Percentiles rank a stretch among this genome's conserved stretches.
phyloP scores from a whole-genome alignment of 257 asterid species.

The Echites panduratus region DNA sequence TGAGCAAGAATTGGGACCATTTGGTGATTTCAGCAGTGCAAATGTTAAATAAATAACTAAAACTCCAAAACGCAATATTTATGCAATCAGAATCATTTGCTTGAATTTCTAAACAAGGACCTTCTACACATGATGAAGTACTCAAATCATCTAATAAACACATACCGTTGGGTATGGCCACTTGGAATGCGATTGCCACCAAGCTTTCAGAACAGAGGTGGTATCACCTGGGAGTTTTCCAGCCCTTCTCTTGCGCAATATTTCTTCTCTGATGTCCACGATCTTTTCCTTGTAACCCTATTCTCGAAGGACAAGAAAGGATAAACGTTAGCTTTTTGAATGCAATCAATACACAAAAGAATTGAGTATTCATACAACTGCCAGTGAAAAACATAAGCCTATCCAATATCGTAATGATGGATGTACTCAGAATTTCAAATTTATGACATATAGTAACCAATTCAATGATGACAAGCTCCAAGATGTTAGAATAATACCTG shows the following conservation, averaged over 20 bases:
- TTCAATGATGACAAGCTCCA: background rate
- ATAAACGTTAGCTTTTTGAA: background rate
- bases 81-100: background rate
- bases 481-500: slow-evolving; percentile 39
- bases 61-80: background rate
- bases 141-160: background rate
- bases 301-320: background rate
- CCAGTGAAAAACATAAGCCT: background rate
- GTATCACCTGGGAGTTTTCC: slow-evolving; percentile 86
- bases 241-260: slow-evolving; percentile 69
- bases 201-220: slow-evolving; percentile 62
- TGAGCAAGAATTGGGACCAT: background rate
- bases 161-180: slow-evolving; percentile 88
- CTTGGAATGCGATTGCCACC: slow-evolving; percentile 90
- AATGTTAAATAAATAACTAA: background rate
- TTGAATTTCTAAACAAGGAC: background rate
- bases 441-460: background rate
- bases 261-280: slow-evolving; percentile 57
- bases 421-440: background rate
- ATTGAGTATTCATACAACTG: background rate
- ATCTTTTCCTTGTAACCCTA: slow-evolving; percentile 61
- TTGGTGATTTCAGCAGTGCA: background rate
- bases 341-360: background rate
- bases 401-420: background rate
- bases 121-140: background rate